Evolutionary conservation across 768 basidiomycete species (phyloP), one percentile per base, ranked within the genome.

Genomic region (Phlegmacium glaucopus): DNA sequence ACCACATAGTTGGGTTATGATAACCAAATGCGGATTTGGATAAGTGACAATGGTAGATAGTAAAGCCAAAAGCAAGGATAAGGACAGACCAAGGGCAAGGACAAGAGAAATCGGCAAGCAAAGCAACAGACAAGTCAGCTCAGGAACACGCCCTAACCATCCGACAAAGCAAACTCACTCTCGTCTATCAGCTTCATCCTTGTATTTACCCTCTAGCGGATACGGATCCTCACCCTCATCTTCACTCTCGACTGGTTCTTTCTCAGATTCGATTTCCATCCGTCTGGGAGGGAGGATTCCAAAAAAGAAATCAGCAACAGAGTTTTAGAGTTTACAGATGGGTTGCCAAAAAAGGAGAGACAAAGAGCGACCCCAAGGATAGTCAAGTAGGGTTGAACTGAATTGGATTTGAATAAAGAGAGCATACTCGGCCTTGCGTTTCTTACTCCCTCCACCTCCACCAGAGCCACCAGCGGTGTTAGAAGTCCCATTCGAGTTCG

Each of bases 191-290:
- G 72, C 76, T 57, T 92, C 91, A 59, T 96, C 85, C 49, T 78
- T 78, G 61, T 90, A 98, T 65, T 91, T 90, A 42, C 91, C 93
- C 58, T 98, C 95, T 10, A 96, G 70, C 0, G 93, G 94, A 62
- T 91, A 98, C 4, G 83, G 84, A 54, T 90, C 85, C 35, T 56
- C 54, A 16, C 50, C 39, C 12, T 64, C 61, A 4, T 73, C 75
- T 26, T 77, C 77, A 46, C 78, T 80, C 56, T 88, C 87, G 57
- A 88, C 86, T 9, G 76, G 75, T 16, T 67, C 76, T 34, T 78
- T 81, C 13, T 83, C 82, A 28, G 78, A 78, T 27, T 77, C 72
- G 28, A 64, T 67, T 42, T 68, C 66, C 58, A 64, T 69, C 50
- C 65, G 64, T 40, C 72, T 76, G 52, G 2, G 50, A 47, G 53